phyloP scores from a whole-genome alignment of 345 rosid genomes.

The Arabidopsis suecica region DNA sequence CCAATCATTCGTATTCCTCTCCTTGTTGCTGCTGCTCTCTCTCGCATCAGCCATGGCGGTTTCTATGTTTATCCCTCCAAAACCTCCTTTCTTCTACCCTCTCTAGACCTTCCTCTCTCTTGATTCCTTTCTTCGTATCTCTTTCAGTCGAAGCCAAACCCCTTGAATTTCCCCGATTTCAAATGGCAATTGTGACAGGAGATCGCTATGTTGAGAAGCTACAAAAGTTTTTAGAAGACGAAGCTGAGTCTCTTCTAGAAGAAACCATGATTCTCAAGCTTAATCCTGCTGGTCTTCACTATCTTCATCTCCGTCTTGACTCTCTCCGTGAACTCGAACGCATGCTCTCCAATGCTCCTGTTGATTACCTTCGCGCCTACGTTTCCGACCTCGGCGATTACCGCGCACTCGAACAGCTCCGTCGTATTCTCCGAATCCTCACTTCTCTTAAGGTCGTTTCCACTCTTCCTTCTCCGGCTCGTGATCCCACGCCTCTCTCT shows the following conservation, averaged over 20 bases:
- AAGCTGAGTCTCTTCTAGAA: constrained; percentile 75
- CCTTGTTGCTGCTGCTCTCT: not conserved
- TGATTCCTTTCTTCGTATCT: not conserved
- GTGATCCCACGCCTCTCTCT: constrained; percentile 90
- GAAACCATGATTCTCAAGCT: constrained; percentile 75
- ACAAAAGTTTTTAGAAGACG: constrained; percentile 71
- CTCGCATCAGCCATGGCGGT: constrained; percentile 47
- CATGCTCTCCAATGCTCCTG: constrained; percentile 84
- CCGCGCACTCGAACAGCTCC: constrained; percentile 94
- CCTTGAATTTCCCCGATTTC: not conserved
- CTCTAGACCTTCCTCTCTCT: constrained; percentile 25
- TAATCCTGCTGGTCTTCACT: constrained; percentile 94
- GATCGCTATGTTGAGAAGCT: constrained; percentile 91
- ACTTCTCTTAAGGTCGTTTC: constrained; percentile 85
- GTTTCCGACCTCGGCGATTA: constrained; percentile 92
- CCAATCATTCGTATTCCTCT: constrained; percentile 33
- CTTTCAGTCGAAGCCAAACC: not conserved
- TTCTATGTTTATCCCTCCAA: constrained; percentile 50
- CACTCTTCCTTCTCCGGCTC: constrained; percentile 64
- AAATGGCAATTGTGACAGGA: constrained; percentile 95
- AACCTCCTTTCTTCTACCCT: constrained; percentile 41
- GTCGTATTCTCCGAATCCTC: constrained; percentile 80
- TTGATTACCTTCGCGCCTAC: constrained; percentile 95
- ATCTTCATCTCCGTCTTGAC: constrained; percentile 88
- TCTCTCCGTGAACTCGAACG: constrained; percentile 86